Percentiles rank a stretch among this genome's conserved stretches.
These are phyloP conservation scores for Globomyces pollinis-pini DNA, from an alignment of 192 early-diverging fungal genomes.

Conservation along the genomic window DNA sequence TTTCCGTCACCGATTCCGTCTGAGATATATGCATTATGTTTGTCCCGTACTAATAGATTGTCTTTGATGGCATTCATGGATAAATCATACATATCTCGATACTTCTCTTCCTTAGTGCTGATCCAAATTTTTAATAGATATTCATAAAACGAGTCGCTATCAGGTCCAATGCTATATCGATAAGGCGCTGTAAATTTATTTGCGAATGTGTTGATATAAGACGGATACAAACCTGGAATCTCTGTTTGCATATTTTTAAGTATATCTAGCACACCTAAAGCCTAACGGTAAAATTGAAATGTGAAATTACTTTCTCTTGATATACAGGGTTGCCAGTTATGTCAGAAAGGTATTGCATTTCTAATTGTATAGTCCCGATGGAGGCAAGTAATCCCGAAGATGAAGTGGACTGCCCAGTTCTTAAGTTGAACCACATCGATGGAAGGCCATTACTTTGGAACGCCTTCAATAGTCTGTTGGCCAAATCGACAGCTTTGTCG, in stretches of 20 bases:
- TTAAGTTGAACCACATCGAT: conserved; percentile 50
- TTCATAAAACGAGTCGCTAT: conserved; percentile 39
- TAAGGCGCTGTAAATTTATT: conserved; percentile 5
- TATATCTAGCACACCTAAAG: conserved; percentile 26
- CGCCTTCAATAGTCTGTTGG: conserved; percentile 57
- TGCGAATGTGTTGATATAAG: conserved; percentile 35
- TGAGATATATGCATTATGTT: neutral
- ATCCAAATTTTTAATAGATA: conserved; percentile 40
- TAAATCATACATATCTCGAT: conserved; percentile 19
- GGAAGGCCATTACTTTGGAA: conserved; percentile 75
- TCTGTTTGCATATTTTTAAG: conserved; percentile 34
- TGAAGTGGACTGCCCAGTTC: neutral
- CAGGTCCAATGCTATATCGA: conserved; percentile 31
- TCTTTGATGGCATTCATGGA: conserved; percentile 9
- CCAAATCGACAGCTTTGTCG: conserved; percentile 63
- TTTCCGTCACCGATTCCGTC: neutral
- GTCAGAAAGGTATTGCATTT: conserved; percentile 73
- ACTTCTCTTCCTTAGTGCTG: conserved; percentile 30
- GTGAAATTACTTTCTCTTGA: conserved; percentile 44
- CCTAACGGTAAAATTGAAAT: conserved; percentile 30
- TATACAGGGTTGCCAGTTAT: conserved; percentile 67
- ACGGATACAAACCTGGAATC: conserved; percentile 51
- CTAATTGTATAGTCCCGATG: conserved; percentile 56
- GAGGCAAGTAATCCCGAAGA: conserved; percentile 4
- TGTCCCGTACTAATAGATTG: neutral